Conservation (phyloP, 1,284 basidiomycete genomes). For the Ustilago nuda region DNA sequence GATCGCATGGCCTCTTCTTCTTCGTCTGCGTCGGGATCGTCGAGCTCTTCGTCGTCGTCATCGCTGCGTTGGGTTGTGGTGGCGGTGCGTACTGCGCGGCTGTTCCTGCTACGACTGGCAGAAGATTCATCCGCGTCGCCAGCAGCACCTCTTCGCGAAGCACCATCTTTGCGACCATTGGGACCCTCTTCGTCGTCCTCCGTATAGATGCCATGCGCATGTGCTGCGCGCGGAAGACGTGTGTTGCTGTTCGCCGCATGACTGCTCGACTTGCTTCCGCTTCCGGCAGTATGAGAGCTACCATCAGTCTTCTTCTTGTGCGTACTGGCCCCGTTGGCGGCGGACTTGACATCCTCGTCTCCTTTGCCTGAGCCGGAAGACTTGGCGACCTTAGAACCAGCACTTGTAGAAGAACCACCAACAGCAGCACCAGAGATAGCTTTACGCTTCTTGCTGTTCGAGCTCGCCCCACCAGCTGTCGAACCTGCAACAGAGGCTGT, state of each 20-base stretch:
- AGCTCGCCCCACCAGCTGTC: slow-evolving; percentile 15
- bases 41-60: slow-evolving; percentile 47
- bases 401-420: slow-evolving; percentile 7
- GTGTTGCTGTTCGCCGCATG: slow-evolving; percentile 34
- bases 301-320: slow-evolving; percentile 43
- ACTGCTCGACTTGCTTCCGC: slow-evolving; percentile 20
- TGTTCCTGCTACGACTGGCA: slow-evolving; percentile 31
- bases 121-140: slow-evolving; percentile 26
- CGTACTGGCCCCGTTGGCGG: slow-evolving; percentile 37
- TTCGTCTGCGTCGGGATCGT: slow-evolving; percentile 42
- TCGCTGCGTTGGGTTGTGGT: slow-evolving; percentile 42
- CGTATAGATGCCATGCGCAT: slow-evolving; percentile 41
- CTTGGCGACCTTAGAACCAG: slow-evolving; percentile 36
- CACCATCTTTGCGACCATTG: slow-evolving; percentile 32
- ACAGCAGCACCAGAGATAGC: slow-evolving; percentile 30
- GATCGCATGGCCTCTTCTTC: slow-evolving; percentile 25
- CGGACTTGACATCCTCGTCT: slow-evolving; percentile 51
- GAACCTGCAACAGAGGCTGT: slow-evolving; percentile 24
- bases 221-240: slow-evolving; percentile 45
- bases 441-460: slow-evolving; percentile 53
- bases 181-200: slow-evolving; percentile 48
- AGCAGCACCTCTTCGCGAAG: slow-evolving; percentile 15
- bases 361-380: slow-evolving; percentile 30
- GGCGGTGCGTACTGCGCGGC: slow-evolving; percentile 29
- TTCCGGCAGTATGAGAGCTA: slow-evolving; percentile 13